Base-by-base conservation (phyloP, 805 yeast genomes). In the Suhomyces canberraensis region DNA sequence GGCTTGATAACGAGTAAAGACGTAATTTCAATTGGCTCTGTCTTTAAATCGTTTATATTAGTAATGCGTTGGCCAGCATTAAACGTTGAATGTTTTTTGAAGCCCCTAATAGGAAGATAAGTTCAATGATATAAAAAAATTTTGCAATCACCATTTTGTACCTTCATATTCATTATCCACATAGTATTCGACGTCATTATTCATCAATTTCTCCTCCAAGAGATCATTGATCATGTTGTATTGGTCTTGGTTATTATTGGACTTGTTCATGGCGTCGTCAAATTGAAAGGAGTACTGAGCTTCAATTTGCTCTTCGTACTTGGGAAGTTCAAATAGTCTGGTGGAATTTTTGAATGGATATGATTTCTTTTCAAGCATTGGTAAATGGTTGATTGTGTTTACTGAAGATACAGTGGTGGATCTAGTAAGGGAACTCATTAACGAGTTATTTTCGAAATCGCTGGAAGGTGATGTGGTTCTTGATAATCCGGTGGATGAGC, bases 171-270 rank as follows among this genome's bases (percentile, higher is more conserved):
- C 35, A 20, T 35, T 40, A 25, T 49, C 53, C 28, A 45, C 60
- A 41, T 66, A 66, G 47, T 66, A 66, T 34, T 48, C 53, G 21
- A 64, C 47, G 43, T 65, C 69, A 46, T 66, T 64, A 45, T 54
- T 58, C 40, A 64, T 51, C 35, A 66, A 50, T 42, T 61, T 64
- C 40, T 66, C 72, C 42, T 63, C 70, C 35, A 66, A 50, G 35
- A 65, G 60, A 45, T 66, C 72, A 16, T 61, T 66, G 29, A 66
- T 60, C 53, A 56, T 56, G 45, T 64, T 64, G 47, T 66, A 66
- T 40, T 64, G 60, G 42, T 66, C 72, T 15, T 27, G 39, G 25
- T 18, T 19, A 16, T 15, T 15, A 8, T 30, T 29, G 24, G 39
- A 34, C 14, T 17, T 25, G 45, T 29, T 39, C 50, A 48, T 40